A percentile compares a stretch with the other conserved stretches of the same genome.
phyloP scores from a whole-genome alignment of 441 rosid species.

The Geranium incanum region DNA sequence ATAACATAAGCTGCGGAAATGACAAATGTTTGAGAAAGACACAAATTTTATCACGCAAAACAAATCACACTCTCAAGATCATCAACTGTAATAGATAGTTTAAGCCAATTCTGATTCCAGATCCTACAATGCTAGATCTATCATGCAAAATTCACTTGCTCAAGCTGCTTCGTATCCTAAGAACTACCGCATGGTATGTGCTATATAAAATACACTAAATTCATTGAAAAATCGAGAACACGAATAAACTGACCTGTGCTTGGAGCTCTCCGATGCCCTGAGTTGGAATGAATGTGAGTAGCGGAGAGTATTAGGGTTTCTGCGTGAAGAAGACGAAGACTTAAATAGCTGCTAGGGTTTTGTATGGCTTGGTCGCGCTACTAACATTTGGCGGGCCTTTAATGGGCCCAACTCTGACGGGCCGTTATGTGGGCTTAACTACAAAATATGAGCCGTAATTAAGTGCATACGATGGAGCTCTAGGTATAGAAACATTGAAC shows the following conservation, averaged over 20 bases:
- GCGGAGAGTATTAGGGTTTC: neutral
- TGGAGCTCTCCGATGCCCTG: neutral
- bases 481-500: too few relatives aligned
- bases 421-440: neutral
- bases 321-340: neutral
- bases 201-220: neutral
- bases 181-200: neutral
- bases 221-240: neutral
- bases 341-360: conserved; percentile 2
- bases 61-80: neutral
- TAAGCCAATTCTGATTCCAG: neutral
- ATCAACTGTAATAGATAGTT: neutral
- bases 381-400: neutral
- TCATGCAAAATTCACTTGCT: neutral
- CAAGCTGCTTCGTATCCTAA: neutral
- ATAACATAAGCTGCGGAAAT: neutral
- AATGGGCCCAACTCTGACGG: neutral
- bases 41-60: neutral
- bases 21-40: neutral
- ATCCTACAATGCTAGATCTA: neutral
- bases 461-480: too few relatives aligned
- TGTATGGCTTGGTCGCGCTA: neutral
- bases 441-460: neutral
- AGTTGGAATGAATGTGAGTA: neutral
- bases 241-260: neutral